Conservation (phyloP, 495 filamentous ascomycete species). For the Penicillium salamii region DNA sequence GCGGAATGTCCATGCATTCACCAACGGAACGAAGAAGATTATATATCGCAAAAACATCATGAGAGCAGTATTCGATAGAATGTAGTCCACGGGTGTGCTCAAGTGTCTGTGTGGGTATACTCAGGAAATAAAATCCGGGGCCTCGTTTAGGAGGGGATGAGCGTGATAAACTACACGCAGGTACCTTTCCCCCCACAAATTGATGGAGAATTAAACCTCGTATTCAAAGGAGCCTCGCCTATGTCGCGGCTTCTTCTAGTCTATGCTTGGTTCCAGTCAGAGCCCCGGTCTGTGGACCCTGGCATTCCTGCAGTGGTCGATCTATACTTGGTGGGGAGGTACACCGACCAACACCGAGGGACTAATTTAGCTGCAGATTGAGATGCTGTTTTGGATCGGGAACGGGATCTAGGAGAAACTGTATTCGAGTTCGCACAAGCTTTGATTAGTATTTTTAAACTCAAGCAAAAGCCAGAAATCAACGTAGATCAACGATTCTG, state of each 20-base stretch:
- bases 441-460: too few species aligned
- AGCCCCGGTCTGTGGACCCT: not conserved
- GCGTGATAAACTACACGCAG: slow-evolving; percentile 2
- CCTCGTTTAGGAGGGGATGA: not conserved
- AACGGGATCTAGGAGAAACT: not conserved
- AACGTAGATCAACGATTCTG: too few species aligned
- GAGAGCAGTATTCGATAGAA: too few species aligned
- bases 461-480: too few species aligned
- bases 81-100: too few species aligned
- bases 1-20: slow-evolving; percentile 19
- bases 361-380: slow-evolving; percentile 1
- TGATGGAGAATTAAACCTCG: slow-evolving; percentile 4
- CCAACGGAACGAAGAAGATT: slow-evolving; percentile 4
- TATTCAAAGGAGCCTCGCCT: slow-evolving; percentile 8
- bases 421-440: too few species aligned
- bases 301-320: not conserved
- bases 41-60: slow-evolving; percentile 1
- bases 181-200: not conserved
- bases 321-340: slow-evolving; percentile 3
- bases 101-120: too few species aligned
- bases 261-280: slow-evolving; percentile 1
- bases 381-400: not conserved
- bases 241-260: not conserved
- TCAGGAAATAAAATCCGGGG: not conserved
- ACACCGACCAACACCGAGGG: not conserved